These are phyloP conservation scores for Trichoderma gracile DNA, from an alignment of 2,329 filamentous ascomycete species.

Conservation along the genomic window DNA sequence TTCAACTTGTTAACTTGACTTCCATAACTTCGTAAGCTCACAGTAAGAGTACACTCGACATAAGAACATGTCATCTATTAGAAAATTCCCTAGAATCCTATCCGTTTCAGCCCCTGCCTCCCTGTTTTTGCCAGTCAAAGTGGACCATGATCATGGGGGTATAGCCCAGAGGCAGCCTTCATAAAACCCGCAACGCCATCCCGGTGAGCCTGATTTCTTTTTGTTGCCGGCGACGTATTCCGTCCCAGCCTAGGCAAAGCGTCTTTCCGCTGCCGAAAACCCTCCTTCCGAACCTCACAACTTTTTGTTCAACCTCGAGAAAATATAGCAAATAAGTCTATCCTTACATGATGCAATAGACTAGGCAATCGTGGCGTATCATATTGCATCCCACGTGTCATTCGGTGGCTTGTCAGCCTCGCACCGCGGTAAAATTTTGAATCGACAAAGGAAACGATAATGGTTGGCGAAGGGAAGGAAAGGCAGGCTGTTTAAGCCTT, in stretches of 20 bases:
- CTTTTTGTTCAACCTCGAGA: conserved; percentile 42
- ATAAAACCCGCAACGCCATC: conserved; percentile 47
- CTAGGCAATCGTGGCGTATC: conserved; percentile 33
- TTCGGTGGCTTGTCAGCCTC: conserved; percentile 19
- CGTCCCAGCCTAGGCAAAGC: conserved; percentile 20
- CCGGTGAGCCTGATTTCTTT: conserved; percentile 32
- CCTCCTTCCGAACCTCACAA: conserved; percentile 37
- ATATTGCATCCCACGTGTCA: conserved; percentile 30
- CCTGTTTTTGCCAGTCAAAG: conserved; percentile 40
- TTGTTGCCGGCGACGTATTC: conserved; percentile 8
- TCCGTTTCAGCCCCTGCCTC: conserved; percentile 39
- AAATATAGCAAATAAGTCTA: conserved; percentile 46
- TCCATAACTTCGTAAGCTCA: background rate
- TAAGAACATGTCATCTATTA: conserved; percentile 39
- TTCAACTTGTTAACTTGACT: background rate
- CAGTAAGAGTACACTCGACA: background rate
- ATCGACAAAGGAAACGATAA: conserved; percentile 37
- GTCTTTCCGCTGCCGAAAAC: conserved; percentile 18
- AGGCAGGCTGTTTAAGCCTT: conserved; percentile 42
- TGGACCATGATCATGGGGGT: conserved; percentile 41
- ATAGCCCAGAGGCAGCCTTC: conserved; percentile 45
- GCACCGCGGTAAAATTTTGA: conserved; percentile 23
- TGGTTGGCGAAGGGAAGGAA: conserved; percentile 24
- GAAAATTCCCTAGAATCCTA: conserved; percentile 34
- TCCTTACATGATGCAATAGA: conserved; percentile 43